Evolutionary conservation across 2,329 filamentous ascomycete species (phyloP), one percentile per base, ranked within the genome.

Genomic region (Fusarium armeniacum): DNA sequence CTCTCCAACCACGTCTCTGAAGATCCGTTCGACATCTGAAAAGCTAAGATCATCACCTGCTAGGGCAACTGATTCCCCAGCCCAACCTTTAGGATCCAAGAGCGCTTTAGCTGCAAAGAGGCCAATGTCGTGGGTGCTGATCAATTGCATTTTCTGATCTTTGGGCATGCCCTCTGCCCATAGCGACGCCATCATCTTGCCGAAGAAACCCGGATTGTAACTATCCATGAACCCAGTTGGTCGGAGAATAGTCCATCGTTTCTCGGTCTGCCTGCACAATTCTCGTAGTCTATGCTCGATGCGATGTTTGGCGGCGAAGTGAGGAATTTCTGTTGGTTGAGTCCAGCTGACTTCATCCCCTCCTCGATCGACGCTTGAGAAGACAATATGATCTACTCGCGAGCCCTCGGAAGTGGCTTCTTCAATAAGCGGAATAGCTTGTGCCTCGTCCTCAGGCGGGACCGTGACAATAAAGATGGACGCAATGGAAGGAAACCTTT

Each of bases 151-250:
- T 35, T 58, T 60, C 4, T 67, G 67, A 7, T 75, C 72, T 1
- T 35, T 47, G 0, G 72, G 73, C 51, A 76, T 72, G 0, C 73
- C 75, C 6, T 71, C 68, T 12, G 65, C 63, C 75, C 75, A 62
- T 0, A 62, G 66, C 0, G 73, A 66, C 4, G 72, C 74, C 62
- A 77, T 76, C 50, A 77, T 61, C 33, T 73, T 67, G 4, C 75
- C 71, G 5, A 77, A 77, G 38, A 62, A 65, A 2, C 65, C 71
- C 0, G 73, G 64, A 12, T 51, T 65, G 11, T 76, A 76, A 24
- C 59, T 76, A 6, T 76, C 74, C 74, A 76, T 75, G n/a, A 76
- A 77, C 0, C 73, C 75, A 0, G 73, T 71, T 6, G 74, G 75
- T 15, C 75, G 54, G 2, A 77, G 41, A 1, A 77, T 74, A 0